A percentile compares a stretch with the other conserved stretches of the same genome.
Evolutionary conservation across 176 grass and related monocot species (phyloP).

Genomic region (Aegilops tauschii): DNA sequence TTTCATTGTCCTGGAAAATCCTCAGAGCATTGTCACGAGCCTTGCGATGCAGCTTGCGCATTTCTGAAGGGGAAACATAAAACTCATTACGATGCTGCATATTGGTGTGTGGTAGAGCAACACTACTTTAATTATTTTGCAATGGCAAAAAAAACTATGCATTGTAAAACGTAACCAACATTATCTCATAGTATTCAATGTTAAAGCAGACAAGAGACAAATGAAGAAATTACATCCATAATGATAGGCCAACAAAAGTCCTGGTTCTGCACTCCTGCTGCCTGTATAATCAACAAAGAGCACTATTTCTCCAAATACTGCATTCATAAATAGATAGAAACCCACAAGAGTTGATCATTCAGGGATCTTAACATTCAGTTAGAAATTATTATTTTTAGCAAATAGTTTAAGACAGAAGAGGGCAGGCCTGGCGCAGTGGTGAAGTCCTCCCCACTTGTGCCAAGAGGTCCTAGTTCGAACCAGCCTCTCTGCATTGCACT

Average conservation of each 20-base stretch:
- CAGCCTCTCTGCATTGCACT: too few species aligned
- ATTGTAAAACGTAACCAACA: background rate
- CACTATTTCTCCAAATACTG: background rate
- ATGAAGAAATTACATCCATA: background rate
- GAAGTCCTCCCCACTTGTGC: too few species aligned
- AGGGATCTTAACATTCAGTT: background rate
- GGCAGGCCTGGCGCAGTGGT: too few species aligned
- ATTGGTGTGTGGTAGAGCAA: slow-evolving; percentile 6
- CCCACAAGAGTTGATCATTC: background rate
- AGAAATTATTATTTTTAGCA: background rate
- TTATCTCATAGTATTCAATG: background rate
- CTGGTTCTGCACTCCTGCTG: background rate
- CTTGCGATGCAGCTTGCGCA: slow-evolving; percentile 60
- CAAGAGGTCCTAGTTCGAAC: too few species aligned
- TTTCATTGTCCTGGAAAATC: slow-evolving; percentile 73
- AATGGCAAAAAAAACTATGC: background rate
- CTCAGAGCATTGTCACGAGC: slow-evolving; percentile 58
- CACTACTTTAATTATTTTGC: slow-evolving; percentile 5
- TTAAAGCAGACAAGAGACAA: background rate
- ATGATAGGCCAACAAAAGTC: slow-evolving; percentile 4
- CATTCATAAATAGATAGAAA: background rate
- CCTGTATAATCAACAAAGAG: slow-evolving; percentile 2
- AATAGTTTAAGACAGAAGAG: slow-evolving; percentile 3
- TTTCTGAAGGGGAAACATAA: slow-evolving; percentile 52
- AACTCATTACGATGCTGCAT: background rate